Conservation (phyloP, 2,329 filamentous ascomycete species). For the Nemania diffusa region DNA sequence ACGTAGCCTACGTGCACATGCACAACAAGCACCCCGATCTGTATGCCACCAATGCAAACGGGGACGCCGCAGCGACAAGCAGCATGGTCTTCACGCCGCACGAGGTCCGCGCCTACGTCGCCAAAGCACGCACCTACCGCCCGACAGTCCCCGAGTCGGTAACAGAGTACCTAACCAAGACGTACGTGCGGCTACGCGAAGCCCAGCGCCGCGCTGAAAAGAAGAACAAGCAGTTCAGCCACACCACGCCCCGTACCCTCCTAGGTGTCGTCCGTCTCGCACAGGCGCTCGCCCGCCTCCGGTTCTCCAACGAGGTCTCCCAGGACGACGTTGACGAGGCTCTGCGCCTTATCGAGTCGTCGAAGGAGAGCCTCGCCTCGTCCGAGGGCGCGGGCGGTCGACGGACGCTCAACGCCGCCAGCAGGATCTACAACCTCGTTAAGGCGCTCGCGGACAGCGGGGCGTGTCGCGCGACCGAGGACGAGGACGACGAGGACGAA, state of each 20-base stretch:
- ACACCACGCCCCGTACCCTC: constrained; percentile 93
- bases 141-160: constrained; percentile 86
- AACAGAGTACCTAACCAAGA: constrained; percentile 96
- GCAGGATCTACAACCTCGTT: constrained; percentile 94
- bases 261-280: constrained; percentile 92
- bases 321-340: constrained; percentile 97
- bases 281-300: constrained; percentile 90
- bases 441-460: constrained; percentile 87
- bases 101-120: constrained; percentile 96
- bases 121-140: constrained; percentile 88
- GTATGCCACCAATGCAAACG: constrained; percentile 57
- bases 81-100: constrained; percentile 85
- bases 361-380: constrained; percentile 87
- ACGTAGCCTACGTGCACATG: constrained; percentile 98
- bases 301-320: constrained; percentile 85
- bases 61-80: constrained; percentile 42
- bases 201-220: constrained; percentile 92
- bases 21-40: constrained; percentile 90
- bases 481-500: constrained; percentile 61
- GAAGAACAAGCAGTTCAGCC: constrained; percentile 89
- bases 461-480: constrained; percentile 78
- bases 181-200: constrained; percentile 93
- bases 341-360: constrained; percentile 88
- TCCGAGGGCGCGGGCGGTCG: constrained; percentile 67
- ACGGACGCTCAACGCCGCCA: constrained; percentile 81